Base-by-base conservation (phyloP, 768 basidiomycete genomes). In the Chlorophyllum brunneum region DNA sequence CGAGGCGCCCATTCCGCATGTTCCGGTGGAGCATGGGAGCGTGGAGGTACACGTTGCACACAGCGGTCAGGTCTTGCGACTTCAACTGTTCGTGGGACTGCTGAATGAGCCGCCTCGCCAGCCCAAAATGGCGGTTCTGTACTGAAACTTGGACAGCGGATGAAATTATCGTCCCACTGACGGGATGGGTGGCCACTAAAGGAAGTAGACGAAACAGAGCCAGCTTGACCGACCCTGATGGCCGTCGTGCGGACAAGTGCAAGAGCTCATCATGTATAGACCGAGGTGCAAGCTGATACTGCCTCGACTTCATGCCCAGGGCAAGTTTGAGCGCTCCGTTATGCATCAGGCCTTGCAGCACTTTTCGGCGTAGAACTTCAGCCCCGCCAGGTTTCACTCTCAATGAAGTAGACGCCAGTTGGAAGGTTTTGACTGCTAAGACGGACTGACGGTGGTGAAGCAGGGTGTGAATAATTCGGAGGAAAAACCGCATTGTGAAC, bases 21-120 rank as follows among this genome's bases (percentile, higher is more conserved):
- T 59, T 57, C 29, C 65, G 60, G 16, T 51, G 58, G 15, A 61
- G 55, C 27, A 77, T 56, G 5, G 70, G 60, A 1, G 74, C 78
- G 49, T 82, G 71, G 2, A 88, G 62, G 26, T 86, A 72, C 26
- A 73, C 71, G 58, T 88, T 89, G 2, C 82, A 82, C 9, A 85
- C 61, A 18, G 63, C 57, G 0, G 82, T 81, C 36, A 66, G 62
- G 11, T 63, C 63, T 51, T 57, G 59, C 3, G 51, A 15, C 51
- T 73, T 68, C 16, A 74, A 54, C 1, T 62, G 57, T 18, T 51
- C 43, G 24, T 61, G 61, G 2, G 64, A 63, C 22, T 63, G 48
- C 16, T 58, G 58, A 54, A 78, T 72, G 4, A 82, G 53, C 51
- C 60, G 69, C 48, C 72, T 72, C 3, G 81, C 83, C 20, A 74